Conservation (phyloP, 129 eudicot species). For the Kitagawia praeruptora region DNA sequence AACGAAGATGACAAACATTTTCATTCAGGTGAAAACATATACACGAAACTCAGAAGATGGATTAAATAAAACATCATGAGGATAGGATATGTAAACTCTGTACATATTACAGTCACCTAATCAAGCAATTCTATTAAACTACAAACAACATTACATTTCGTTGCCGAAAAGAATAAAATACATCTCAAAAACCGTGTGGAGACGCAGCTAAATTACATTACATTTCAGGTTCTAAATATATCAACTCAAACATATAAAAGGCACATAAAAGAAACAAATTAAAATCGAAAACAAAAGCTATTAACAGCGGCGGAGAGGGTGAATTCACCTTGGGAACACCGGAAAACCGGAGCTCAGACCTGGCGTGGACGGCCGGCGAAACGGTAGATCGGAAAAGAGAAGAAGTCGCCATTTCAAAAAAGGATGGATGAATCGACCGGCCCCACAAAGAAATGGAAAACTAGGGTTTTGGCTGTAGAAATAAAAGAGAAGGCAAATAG, state of each 20-base stretch:
- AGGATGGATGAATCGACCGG: background rate
- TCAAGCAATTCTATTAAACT: too few relatives aligned
- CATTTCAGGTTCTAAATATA: background rate
- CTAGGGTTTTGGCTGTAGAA: background rate
- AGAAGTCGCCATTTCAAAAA: conserved; percentile 36
- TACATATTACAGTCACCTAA: too few relatives aligned
- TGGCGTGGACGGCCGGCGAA: conserved; percentile 22
- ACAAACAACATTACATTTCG: too few relatives aligned
- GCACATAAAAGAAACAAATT: background rate
- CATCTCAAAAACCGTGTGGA: too few relatives aligned
- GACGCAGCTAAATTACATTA: too few relatives aligned
- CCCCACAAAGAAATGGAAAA: background rate
- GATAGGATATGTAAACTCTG: too few relatives aligned
- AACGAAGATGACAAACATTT: background rate
- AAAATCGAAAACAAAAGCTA: background rate
- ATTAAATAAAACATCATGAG: too few relatives aligned
- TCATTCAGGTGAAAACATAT: background rate
- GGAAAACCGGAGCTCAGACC: conserved; percentile 9
- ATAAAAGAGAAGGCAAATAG: background rate
- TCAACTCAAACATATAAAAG: background rate
- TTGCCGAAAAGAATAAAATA: too few relatives aligned
- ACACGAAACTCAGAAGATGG: background rate
- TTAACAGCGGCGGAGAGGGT: background rate
- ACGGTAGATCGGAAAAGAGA: conserved; percentile 44
- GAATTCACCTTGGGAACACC: conserved; percentile 15